A percentile compares a stretch with the other conserved stretches of the same genome.
These are phyloP conservation scores for Gloeophyllum trabeum DNA, from an alignment of 768 basidiomycete genomes.

Conservation along the genomic window DNA sequence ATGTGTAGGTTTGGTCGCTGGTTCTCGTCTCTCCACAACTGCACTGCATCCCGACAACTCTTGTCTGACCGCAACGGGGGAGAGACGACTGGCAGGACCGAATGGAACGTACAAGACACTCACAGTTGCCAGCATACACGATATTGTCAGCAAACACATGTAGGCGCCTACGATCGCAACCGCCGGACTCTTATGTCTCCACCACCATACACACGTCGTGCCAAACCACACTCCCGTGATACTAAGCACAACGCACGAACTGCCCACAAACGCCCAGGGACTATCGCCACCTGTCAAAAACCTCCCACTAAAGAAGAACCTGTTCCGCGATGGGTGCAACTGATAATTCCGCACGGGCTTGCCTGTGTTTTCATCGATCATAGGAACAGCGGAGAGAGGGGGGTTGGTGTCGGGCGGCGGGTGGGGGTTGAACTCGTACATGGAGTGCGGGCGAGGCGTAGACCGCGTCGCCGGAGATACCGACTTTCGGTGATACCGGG, in stretches of 20 bases:
- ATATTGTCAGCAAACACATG: conserved; percentile 53
- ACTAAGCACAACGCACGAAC: conserved; percentile 46
- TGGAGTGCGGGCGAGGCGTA: neutral
- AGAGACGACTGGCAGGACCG: neutral
- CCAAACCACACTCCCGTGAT: conserved; percentile 80
- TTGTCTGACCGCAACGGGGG: neutral
- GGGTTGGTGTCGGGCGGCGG: conserved; percentile 19
- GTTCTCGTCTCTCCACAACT: no score
- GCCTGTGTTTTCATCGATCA: conserved; percentile 20
- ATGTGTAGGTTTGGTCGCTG: no score
- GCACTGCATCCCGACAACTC: no score
- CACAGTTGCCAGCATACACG: conserved; percentile 71
- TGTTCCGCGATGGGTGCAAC: conserved; percentile 61
- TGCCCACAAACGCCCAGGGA: conserved; percentile 68
- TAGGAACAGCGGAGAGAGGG: conserved; percentile 23
- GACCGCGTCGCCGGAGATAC: neutral
- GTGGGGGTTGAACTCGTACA: conserved; percentile 10
- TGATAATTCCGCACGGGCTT: conserved; percentile 44
- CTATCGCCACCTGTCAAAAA: conserved; percentile 81
- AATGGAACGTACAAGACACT: no score
- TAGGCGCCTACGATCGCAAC: conserved; percentile 58
- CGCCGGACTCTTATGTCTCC: conserved; percentile 65
- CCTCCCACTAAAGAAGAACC: conserved; percentile 62
- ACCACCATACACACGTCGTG: conserved; percentile 85
- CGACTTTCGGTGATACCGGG: neutral